Evolutionary conservation across 768 basidiomycete species (phyloP).

Genomic region (Tulasnella sp.): DNA sequence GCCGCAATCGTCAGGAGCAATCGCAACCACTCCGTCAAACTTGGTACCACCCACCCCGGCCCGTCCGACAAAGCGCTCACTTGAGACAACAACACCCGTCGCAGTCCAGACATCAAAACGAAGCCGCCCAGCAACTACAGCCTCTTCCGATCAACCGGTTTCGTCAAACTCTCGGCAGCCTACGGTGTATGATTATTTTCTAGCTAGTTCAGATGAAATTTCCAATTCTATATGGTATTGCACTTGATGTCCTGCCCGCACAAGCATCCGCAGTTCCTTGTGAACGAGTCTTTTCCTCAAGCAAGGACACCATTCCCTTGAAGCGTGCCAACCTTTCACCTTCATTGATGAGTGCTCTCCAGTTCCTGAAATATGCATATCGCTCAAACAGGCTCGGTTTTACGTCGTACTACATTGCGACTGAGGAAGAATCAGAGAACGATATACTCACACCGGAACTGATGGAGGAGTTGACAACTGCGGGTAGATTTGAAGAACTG

Average conservation of each 20-base stretch:
- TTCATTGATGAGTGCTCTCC: neutral
- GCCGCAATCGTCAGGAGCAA: no score
- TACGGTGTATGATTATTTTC: no score
- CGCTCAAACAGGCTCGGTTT: neutral
- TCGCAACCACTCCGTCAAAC: no score
- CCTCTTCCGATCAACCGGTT: no score
- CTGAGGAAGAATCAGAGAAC: neutral
- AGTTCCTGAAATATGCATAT: neutral
- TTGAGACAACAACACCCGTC: no score
- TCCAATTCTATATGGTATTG: constrained; percentile 15
- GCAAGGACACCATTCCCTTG: neutral
- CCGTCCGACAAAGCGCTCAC: no score
- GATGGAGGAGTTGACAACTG: neutral
- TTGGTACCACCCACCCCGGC: no score
- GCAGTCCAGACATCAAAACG: no score
- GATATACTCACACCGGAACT: neutral
- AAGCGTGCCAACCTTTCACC: neutral
- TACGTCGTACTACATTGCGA: neutral
- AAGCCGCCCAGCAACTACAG: no score
- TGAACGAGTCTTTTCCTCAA: constrained; percentile 21
- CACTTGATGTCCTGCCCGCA: constrained; percentile 18
- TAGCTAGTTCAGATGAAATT: no score
- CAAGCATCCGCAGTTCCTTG: constrained; percentile 22
- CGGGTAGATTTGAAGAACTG: neutral
- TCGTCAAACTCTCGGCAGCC: no score